phyloP scores from a whole-genome alignment of 2,329 filamentous ascomycete genomes.

The Alternaria sp. region DNA sequence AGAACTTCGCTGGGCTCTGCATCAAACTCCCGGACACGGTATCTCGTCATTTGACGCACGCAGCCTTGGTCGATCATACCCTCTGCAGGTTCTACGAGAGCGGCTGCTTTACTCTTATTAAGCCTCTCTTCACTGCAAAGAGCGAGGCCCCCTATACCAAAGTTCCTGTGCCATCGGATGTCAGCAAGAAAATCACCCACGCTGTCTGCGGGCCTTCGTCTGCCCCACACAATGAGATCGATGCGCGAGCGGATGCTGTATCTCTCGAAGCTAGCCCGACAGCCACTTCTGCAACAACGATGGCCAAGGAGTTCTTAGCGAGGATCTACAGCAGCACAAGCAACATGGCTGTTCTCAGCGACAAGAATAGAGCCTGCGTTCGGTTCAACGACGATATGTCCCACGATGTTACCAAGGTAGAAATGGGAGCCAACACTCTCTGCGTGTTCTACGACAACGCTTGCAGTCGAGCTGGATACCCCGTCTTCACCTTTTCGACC shows the following conservation, averaged over 20 bases:
- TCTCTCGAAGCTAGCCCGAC: neutral
- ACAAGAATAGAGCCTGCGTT: neutral
- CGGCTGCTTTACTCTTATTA: neutral
- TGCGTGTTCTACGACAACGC: neutral
- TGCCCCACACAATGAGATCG: neutral
- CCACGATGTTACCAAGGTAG: too few species aligned
- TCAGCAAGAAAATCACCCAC: neutral
- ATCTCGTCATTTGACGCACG: neutral
- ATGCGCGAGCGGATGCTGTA: neutral
- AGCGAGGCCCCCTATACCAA: neutral
- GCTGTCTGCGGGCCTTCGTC: neutral
- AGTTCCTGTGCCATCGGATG: neutral
- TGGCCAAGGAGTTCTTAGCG: neutral
- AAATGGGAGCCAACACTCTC: neutral
- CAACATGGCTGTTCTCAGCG: neutral
- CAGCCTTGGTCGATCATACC: neutral
- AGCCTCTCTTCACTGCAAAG: neutral
- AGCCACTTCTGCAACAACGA: neutral
- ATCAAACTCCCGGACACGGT: neutral
- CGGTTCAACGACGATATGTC: neutral
- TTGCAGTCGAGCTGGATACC: neutral
- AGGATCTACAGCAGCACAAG: neutral
- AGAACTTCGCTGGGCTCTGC: neutral
- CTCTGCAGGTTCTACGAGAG: neutral
- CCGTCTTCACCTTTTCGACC: neutral